Conservation (phyloP, 768 basidiomycete genomes). For the Lactarius hengduanensis region DNA sequence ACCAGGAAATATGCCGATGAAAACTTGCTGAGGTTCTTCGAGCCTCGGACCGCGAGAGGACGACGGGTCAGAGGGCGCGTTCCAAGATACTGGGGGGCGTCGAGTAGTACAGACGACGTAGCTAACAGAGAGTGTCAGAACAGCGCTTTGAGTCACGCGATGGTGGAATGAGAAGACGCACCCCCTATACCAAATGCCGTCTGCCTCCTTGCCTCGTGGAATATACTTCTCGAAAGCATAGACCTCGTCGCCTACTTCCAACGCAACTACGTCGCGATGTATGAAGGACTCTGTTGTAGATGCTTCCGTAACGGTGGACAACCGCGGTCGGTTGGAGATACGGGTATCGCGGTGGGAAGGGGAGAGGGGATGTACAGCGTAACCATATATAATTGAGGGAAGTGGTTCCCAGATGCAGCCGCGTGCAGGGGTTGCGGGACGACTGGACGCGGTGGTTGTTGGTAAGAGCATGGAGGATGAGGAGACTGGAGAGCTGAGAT, state of each 20-base stretch:
- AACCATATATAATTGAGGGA: slow-evolving; percentile 82
- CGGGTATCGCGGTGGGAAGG: slow-evolving; percentile 74
- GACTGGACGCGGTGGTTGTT: slow-evolving; percentile 15
- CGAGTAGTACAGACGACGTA: slow-evolving; percentile 86
- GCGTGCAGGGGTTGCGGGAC: slow-evolving; percentile 32
- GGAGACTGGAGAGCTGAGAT: neutral
- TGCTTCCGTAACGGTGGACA: slow-evolving; percentile 59
- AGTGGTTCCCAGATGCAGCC: slow-evolving; percentile 62
- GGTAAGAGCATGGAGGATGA: slow-evolving; percentile 14
- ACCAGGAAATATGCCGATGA: slow-evolving; percentile 92
- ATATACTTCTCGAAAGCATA: slow-evolving; percentile 95
- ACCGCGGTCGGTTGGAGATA: slow-evolving; percentile 54
- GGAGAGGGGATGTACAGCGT: slow-evolving; percentile 81
- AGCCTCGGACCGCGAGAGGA: slow-evolving; percentile 53
- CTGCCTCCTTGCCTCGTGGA: slow-evolving; percentile 67
- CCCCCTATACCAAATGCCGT: slow-evolving; percentile 93
- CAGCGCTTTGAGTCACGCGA: slow-evolving; percentile 13
- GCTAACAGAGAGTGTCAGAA: slow-evolving; percentile 39
- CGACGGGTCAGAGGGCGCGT: slow-evolving; percentile 56
- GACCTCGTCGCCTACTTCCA: slow-evolving; percentile 95
- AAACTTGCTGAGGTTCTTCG: slow-evolving; percentile 83
- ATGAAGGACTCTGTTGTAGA: slow-evolving; percentile 61
- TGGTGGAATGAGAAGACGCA: slow-evolving; percentile 37
- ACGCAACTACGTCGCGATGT: slow-evolving; percentile 73
- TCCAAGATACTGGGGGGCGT: slow-evolving; percentile 68